Evolutionary conservation across 352 stramenopile genomes (phyloP).

Genomic region (Phytophthora ramorum): DNA sequence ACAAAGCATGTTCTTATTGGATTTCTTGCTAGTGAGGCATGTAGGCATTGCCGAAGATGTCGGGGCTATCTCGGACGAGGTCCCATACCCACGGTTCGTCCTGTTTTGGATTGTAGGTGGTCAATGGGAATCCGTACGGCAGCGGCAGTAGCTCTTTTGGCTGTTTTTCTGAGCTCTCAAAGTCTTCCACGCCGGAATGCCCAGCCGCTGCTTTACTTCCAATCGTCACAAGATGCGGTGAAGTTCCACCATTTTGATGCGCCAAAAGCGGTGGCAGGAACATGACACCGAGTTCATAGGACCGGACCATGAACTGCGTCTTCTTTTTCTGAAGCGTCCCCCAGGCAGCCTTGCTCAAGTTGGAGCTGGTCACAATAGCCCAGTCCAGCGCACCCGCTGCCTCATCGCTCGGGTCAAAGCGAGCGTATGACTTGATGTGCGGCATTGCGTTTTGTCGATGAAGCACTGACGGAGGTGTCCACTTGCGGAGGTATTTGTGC

Average conservation of each 20-base stretch:
- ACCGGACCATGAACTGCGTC: slow-evolving; percentile 84
- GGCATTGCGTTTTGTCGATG: slow-evolving; percentile 84
- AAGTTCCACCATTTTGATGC: slow-evolving; percentile 4
- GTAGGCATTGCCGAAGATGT: slow-evolving; percentile 79
- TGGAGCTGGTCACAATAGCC: slow-evolving; percentile 83
- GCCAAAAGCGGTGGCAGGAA: slow-evolving; percentile 57
- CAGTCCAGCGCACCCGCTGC: slow-evolving; percentile 56
- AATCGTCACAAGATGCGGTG: slow-evolving; percentile 40
- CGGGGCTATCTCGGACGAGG: slow-evolving; percentile 64
- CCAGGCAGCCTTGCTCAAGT: slow-evolving; percentile 87
- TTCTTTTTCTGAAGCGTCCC: slow-evolving; percentile 75
- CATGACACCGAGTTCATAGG: slow-evolving; percentile 83
- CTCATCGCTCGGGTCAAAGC: slow-evolving; percentile 48
- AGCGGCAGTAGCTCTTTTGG: slow-evolving; percentile 49
- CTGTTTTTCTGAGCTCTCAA: slow-evolving; percentile 8
- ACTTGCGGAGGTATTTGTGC: slow-evolving; percentile 86
- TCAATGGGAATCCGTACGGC: slow-evolving; percentile 74
- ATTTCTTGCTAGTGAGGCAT: slow-evolving; percentile 43
- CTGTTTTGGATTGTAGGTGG: slow-evolving; percentile 67
- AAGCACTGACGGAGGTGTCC: slow-evolving; percentile 58
- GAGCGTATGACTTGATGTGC: slow-evolving; percentile 85
- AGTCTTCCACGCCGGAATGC: slow-evolving; percentile 7
- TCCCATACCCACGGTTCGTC: slow-evolving; percentile 89
- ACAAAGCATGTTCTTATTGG: slow-evolving; percentile 10
- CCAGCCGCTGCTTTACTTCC: slow-evolving; percentile 38